These are phyloP conservation scores for Quercus ilex DNA, from an alignment of 306 rosid species.

Conservation along the genomic window DNA sequence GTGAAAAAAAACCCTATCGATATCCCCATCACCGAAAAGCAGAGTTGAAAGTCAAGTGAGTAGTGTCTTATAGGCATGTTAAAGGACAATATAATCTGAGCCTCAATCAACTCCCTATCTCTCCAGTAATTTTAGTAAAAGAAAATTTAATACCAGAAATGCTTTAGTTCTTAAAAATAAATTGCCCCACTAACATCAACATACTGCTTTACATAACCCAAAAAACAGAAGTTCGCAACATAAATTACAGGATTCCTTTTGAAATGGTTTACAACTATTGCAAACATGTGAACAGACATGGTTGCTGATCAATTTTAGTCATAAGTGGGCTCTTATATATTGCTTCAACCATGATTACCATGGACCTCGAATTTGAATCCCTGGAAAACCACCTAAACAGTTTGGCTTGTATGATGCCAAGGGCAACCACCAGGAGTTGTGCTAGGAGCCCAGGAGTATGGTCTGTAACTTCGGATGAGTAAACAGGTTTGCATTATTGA, in stretches of 20 bases:
- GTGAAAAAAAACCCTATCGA: too few species aligned
- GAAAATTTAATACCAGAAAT: too few species aligned
- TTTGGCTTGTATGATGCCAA: constrained; percentile 2
- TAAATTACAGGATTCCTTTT: neutral
- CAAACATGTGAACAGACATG: neutral
- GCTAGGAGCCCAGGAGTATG: constrained; percentile 1
- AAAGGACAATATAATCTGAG: too few species aligned
- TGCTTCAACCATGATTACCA: constrained; percentile 9
- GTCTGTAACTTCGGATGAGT: neutral
- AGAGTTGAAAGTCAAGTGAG: too few species aligned
- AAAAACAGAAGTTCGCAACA: neutral
- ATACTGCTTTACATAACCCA: constrained; percentile 11
- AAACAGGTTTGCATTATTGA: constrained; percentile 5
- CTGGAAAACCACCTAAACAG: neutral
- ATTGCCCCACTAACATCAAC: neutral
- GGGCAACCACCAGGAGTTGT: constrained; percentile 17
- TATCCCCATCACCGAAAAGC: too few species aligned
- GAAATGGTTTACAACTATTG: constrained; percentile 10
- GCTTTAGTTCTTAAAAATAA: too few species aligned
- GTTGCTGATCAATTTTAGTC: neutral
- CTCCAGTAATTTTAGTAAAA: too few species aligned
- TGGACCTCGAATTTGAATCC: constrained; percentile 16
- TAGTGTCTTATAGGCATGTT: too few species aligned
- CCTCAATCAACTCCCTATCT: too few species aligned
- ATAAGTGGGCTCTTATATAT: constrained; percentile 10